These are phyloP conservation scores for Ophiorrhiza pumila DNA, from an alignment of 257 asterid species.

Conservation along the genomic window DNA sequence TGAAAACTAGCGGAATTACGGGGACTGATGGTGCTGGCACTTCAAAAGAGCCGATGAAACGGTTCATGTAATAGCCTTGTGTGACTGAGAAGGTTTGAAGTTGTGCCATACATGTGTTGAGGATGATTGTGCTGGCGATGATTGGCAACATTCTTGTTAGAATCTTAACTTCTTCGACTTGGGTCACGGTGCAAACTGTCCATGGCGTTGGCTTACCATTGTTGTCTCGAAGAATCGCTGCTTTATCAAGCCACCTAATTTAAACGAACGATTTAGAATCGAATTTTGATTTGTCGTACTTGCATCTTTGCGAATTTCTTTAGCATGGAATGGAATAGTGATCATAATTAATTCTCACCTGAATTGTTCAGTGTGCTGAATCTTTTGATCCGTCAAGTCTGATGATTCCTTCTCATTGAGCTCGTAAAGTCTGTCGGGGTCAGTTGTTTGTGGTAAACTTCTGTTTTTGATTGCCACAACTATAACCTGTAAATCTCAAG, in stretches of 20 bases:
- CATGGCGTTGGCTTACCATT: slow-evolving; percentile 25
- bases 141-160: slow-evolving; percentile 64
- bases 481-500: slow-evolving; percentile 41
- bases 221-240: slow-evolving; percentile 39
- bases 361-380: slow-evolving; percentile 68
- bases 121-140: slow-evolving; percentile 59
- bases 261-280: not conserved
- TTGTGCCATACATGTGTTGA: slow-evolving; percentile 76
- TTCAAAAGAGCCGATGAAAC: slow-evolving; percentile 43
- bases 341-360: slow-evolving; percentile 35
- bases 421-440: slow-evolving; percentile 56
- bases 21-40: slow-evolving; percentile 69
- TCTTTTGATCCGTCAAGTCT: slow-evolving; percentile 29
- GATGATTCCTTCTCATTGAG: slow-evolving; percentile 49
- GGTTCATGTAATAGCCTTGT: slow-evolving; percentile 58
- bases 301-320: too few relatives aligned
- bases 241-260: slow-evolving; percentile 61
- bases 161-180: slow-evolving; percentile 66
- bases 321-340: not conserved
- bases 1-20: slow-evolving; percentile 60
- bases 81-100: slow-evolving; percentile 73
- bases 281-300: too few relatives aligned
- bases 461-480: slow-evolving; percentile 59
- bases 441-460: slow-evolving; percentile 34
- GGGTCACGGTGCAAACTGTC: slow-evolving; percentile 64